Evolutionary conservation across 1,139 yeast genomes (phyloP), one percentile per base, ranked within the genome.

Genomic region (Arxiozyma slooffiae): DNA sequence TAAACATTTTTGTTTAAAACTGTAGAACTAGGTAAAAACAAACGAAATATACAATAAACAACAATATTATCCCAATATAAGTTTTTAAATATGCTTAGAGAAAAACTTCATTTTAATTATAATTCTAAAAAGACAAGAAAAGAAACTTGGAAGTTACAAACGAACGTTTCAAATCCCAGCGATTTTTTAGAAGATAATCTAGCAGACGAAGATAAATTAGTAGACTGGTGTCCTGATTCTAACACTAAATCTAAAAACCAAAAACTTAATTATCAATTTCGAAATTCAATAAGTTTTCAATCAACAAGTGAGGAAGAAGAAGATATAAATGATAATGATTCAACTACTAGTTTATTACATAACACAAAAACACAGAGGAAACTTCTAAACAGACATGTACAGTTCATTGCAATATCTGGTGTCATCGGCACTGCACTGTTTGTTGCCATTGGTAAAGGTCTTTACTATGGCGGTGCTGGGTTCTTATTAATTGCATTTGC

Each of bases 331-430:
- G 58, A 57, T 34, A 52, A 52, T 36, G 55, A 54, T 38, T 55
- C 58, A 5, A 50, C 50, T 38, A 55, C 58, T 17, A 50, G 54
- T 18, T 39, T 56, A 34, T 20, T 57, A 7, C 47, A 48, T 20
- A 47, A 52, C 23, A 53, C 56, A 21, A 48, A 45, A 11, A 61
- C 66, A 2, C 68, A 71, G 47, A 68, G 84, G 58, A 68, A 67
- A 45, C 66, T 79, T 50, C 71, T 74, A 55, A 77, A 80, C 48
- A 73, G 87, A 62, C 86, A 81, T 63, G 81, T 86, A 48, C 86
- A 86, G 59, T 76, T 86, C 61, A 85, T 86, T 61, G 89, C 92
- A 47, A 80, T 81, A 38, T 92, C 95, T 44, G 95, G 95, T 47
- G 82, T 88, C 44, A 85, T 87, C 58, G 95, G 95, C 55, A 85